A percentile compares a stretch with the other conserved stretches of the same genome.
Evolutionary conservation across 2,329 filamentous ascomycete species (phyloP).

Genomic region (Cladophialophora chaetospira): DNA sequence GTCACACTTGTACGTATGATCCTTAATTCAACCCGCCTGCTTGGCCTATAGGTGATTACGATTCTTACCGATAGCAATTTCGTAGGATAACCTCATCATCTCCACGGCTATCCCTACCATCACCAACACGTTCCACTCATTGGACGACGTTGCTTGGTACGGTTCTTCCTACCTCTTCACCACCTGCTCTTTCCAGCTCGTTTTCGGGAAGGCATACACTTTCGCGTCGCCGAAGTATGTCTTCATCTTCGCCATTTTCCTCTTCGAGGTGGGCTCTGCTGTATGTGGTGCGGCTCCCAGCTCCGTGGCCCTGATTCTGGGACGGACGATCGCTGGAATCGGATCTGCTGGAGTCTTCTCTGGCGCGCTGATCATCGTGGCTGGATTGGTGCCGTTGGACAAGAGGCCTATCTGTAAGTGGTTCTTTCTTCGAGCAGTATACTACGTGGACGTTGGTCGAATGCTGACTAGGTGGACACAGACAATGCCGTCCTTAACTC

Average conservation of each 20-base stretch:
- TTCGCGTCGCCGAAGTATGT: constrained; percentile 49
- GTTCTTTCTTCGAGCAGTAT: constrained; percentile 17
- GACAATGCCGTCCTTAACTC: constrained; percentile 7
- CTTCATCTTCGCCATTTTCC: constrained; percentile 41
- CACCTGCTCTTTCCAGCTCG: constrained; percentile 45
- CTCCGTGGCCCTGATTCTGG: constrained; percentile 44
- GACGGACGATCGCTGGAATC: constrained; percentile 45
- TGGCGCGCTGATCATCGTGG: constrained; percentile 39
- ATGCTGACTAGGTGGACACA: not conserved
- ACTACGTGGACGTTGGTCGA: no score
- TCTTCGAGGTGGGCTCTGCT: constrained; percentile 48
- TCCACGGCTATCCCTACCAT: constrained; percentile 52
- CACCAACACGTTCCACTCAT: constrained; percentile 50
- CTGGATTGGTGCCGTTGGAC: constrained; percentile 32
- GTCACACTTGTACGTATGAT: not conserved
- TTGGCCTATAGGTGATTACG: not conserved
- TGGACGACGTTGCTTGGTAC: constrained; percentile 53
- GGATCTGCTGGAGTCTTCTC: constrained; percentile 43
- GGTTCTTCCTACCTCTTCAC: constrained; percentile 50
- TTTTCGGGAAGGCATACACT: constrained; percentile 48
- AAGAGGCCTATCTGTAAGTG: constrained; percentile 32
- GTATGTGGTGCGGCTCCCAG: constrained; percentile 43
- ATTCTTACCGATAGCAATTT: not conserved
- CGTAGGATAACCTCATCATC: constrained; percentile 38
- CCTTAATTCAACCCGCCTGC: not conserved